phyloP scores from a whole-genome alignment of 257 asterid genomes.

The Penstemon eatonii region DNA sequence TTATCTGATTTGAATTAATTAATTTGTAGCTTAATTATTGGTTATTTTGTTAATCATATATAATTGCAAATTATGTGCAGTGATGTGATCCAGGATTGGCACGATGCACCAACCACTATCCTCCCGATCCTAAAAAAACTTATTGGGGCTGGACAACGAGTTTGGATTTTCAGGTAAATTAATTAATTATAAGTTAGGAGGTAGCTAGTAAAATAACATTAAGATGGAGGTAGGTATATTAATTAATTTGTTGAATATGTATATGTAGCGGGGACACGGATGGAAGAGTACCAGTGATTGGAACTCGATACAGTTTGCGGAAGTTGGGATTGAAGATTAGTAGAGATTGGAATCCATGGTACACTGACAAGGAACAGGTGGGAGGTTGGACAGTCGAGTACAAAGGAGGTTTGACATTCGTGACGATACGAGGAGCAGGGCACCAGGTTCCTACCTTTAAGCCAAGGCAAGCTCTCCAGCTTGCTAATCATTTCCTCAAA shows the following conservation, averaged over 20 bases:
- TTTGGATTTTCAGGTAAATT: slow-evolving; percentile 78
- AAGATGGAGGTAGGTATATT: no score
- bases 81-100: slow-evolving; percentile 47
- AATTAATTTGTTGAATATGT: neutral
- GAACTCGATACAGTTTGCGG: slow-evolving; percentile 42
- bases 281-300: slow-evolving; percentile 57
- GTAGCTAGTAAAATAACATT: no score
- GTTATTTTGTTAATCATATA: no score
- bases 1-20: no score
- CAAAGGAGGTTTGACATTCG: slow-evolving; percentile 62
- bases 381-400: slow-evolving; percentile 87
- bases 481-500: slow-evolving; percentile 56
- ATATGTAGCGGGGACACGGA: slow-evolving; percentile 55
- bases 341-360: slow-evolving; percentile 65
- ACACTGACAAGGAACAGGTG: slow-evolving; percentile 27
- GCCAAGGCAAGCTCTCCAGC: slow-evolving; percentile 67
- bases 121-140: slow-evolving; percentile 62
- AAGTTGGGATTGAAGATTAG: slow-evolving; percentile 45
- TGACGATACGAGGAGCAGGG: slow-evolving; percentile 87
- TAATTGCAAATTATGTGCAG: slow-evolving; percentile 34
- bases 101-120: slow-evolving; percentile 51
- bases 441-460: slow-evolving; percentile 75
- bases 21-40: no score
- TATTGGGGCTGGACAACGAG: slow-evolving; percentile 45
- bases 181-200: no score